Evolutionary conservation across 768 basidiomycete genomes (phyloP), one percentile per base, ranked within the genome.

Genomic region (Collybia sordida): DNA sequence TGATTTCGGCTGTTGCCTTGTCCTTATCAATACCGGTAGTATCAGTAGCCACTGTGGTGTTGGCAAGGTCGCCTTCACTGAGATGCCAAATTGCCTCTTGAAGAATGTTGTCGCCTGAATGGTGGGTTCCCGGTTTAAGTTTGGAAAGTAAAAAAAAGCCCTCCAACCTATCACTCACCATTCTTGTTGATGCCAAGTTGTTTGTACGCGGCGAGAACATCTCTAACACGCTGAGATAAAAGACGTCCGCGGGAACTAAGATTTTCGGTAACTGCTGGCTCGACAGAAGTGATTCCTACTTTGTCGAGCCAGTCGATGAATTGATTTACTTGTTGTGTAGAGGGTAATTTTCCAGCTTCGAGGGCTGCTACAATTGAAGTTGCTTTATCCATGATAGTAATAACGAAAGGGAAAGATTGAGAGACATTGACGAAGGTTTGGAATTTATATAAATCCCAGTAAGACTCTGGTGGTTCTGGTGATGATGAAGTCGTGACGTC

Each of bases 61-160:
- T 59, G 14, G 69, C 61, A 28, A 81, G 48, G 50, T 88, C 81
- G 19, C 77, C 79, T 55, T 83, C 70, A 3, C 74, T 70, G 25
- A 90, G 66, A 56, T 87, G 82, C 79, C 81, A 88, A 31, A 88
- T 64, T 4, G 82, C 80, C 51, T 84, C 69, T 59, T 90, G 88
- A 1, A 89, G 60, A 39, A 83, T 50, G 51, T 86, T 77, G 52
- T 88, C 87, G 48, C 73, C 86, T 89, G 46, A 1, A 50, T 36
- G 40, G 3, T 18, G 9, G n/a, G n/a, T n/a, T n/a, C n/a, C n/a
- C n/a, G n/a, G n/a, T n/a, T n/a, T n/a, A 8, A 24, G 21, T 28
- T 11, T 35, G 41, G 15, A 8, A 22, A 25, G 36, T 8, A 15
- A 21, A 7, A 4, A 34, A 35, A 35, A n/a, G 6, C 2, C n/a